Evolutionary conservation across 2,329 filamentous ascomycete species (phyloP), one percentile per base, ranked within the genome.

Genomic region (Verticillium tricorpus): DNA sequence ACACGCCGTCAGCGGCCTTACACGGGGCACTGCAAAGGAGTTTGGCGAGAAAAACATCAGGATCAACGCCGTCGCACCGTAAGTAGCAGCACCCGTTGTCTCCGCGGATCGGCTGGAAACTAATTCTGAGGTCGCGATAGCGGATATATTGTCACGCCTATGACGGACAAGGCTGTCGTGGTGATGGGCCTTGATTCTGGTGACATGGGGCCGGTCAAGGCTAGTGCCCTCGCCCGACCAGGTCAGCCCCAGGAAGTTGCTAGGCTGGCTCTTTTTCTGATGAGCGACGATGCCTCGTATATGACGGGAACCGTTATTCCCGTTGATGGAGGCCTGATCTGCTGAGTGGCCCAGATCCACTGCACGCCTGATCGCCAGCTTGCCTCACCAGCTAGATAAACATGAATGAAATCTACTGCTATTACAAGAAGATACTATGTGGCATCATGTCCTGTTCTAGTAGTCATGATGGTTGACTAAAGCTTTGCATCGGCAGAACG

Each of bases 1-100:
- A 35, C 66, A 68, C 32, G 66, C 64, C 1, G 63, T 68, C 12
- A 59, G 60, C 11, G 66, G 66, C 1, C 64, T 68, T 1, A 45
- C 67, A 1, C 52, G 66, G 9, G n/a, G 37, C n/a, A 39, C 37
- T 17, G 37, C 37, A 3, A 39, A 39, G 37, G 37, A 39, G 5
- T 9, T 5, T 15, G 37, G 37, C 7, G 14, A 2, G 37, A 39
- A 17, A 14, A 39, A 39, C 14, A 39, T 39, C 6, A 39, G 37
- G 37, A 5, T 39, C 37, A 39, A 39, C n/a, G 37, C 37, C 14
- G 5, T 39, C 6, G 37, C 37, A 5, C 37, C 37, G 37, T 39
- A 39, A 39, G 37, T 39, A 39, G 1, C n/a, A n/a, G n/a, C n/a
- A n/a, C n/a, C n/a, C n/a, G n/a, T n/a, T n/a, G n/a, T n/a, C n/a